A percentile compares a stretch with the other conserved stretches of the same genome.
These are phyloP conservation scores for Lactarius tabidus DNA, from an alignment of 768 basidiomycete species.

Conservation along the genomic window DNA sequence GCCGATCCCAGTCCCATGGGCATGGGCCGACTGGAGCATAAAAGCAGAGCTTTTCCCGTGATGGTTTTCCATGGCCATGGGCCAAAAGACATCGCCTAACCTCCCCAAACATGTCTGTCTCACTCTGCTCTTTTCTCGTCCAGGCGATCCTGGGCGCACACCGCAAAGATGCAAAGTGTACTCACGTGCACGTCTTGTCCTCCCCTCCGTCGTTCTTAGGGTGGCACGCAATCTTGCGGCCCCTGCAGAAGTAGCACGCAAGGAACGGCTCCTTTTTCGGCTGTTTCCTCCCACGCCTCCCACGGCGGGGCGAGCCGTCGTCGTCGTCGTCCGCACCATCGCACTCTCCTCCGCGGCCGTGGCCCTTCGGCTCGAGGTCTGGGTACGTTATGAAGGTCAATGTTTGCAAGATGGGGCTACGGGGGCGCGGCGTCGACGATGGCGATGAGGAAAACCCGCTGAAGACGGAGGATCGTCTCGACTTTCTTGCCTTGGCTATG, in stretches of 20 bases:
- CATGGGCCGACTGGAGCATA: slow-evolving; percentile 6
- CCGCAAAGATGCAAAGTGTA: slow-evolving; percentile 6
- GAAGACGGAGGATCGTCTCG: not conserved
- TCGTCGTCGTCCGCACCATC: slow-evolving; percentile 19
- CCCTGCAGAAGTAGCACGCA: slow-evolving; percentile 40
- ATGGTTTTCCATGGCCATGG: not conserved
- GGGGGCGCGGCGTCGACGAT: slow-evolving; percentile 8
- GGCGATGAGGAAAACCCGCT: slow-evolving; percentile 1
- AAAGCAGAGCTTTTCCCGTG: not conserved
- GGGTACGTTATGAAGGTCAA: slow-evolving; percentile 23
- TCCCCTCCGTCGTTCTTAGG: slow-evolving; percentile 31
- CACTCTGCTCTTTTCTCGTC: not conserved
- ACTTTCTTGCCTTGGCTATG: not conserved
- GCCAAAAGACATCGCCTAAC: not conserved
- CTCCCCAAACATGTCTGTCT: not conserved
- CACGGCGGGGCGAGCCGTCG: slow-evolving; percentile 24
- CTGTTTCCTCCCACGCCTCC: slow-evolving; percentile 29
- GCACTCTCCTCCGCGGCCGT: not conserved
- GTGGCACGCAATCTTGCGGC: slow-evolving; percentile 40
- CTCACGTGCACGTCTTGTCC: slow-evolving; percentile 38
- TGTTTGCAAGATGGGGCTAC: slow-evolving; percentile 8
- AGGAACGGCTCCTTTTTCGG: slow-evolving; percentile 38
- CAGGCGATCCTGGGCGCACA: not conserved
- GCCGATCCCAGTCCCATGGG: slow-evolving; percentile 4
- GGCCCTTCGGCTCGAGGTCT: slow-evolving; percentile 7